These are phyloP conservation scores for Fusarium phyllophilum DNA, from an alignment of 2,329 filamentous ascomycete species.

Conservation along the genomic window DNA sequence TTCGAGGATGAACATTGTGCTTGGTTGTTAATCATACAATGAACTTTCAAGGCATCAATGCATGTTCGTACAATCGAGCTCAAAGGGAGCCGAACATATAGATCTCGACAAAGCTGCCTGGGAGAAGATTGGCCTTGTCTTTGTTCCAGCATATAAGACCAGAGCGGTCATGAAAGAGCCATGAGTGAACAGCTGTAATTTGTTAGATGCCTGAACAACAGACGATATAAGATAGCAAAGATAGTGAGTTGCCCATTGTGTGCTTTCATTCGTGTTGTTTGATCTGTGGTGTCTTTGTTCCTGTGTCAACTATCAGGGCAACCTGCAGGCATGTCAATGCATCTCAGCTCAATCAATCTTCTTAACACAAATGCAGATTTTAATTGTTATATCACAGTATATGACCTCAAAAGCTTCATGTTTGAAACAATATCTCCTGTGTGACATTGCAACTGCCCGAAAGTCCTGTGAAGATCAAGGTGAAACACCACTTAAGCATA, in stretches of 20 bases:
- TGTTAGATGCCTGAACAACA: background rate
- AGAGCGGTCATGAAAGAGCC: background rate
- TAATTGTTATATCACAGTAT: no score
- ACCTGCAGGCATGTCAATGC: background rate
- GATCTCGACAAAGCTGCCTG: background rate
- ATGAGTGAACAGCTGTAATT: background rate
- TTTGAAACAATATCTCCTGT: background rate
- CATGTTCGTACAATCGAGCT: background rate
- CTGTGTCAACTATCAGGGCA: background rate
- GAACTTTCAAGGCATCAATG: background rate
- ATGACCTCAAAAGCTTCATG: no score
- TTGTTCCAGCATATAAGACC: background rate
- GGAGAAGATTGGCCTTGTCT: background rate
- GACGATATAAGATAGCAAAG: accelerated
- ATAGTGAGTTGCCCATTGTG: no score
- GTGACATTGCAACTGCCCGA: background rate
- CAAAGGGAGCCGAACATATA: background rate
- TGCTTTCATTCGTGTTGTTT: background rate
- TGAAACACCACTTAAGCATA: no score
- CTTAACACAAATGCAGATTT: no score
- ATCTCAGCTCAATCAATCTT: background rate
- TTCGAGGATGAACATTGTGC: background rate
- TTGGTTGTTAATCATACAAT: background rate
- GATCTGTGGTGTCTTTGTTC: background rate
- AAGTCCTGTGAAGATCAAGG: background rate